A percentile compares a stretch with the other conserved stretches of the same genome.
These are phyloP conservation scores for Neurospora sp. DNA, from an alignment of 2,329 filamentous ascomycete genomes.

Conservation along the genomic window DNA sequence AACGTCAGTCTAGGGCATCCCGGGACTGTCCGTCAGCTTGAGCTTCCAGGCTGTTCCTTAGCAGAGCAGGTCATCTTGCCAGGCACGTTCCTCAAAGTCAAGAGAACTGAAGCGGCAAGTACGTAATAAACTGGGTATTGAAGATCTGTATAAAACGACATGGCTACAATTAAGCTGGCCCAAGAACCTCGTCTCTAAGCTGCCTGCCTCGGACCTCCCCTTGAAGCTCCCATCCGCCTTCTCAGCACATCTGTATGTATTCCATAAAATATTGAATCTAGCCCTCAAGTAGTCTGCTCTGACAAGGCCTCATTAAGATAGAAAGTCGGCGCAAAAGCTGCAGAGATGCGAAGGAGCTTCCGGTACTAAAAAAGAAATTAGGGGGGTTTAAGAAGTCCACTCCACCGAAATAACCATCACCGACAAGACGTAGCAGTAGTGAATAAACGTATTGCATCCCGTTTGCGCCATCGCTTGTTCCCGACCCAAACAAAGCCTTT, in stretches of 20 bases:
- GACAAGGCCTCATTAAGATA: slow-evolving; percentile 20
- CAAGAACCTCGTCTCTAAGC: neutral
- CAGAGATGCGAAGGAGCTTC: slow-evolving; percentile 19
- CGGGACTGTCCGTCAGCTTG: neutral
- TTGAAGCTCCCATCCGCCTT: neutral
- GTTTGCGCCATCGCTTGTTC: slow-evolving; percentile 16
- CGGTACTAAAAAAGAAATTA: slow-evolving; percentile 37
- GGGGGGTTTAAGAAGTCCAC: slow-evolving; percentile 28
- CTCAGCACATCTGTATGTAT: neutral
- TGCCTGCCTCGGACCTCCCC: neutral
- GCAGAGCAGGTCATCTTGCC: neutral
- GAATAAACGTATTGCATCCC: slow-evolving; percentile 12
- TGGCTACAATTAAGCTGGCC: neutral
- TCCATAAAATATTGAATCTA: neutral
- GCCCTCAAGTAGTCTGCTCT: neutral
- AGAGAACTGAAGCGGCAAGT: neutral
- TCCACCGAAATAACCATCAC: slow-evolving; percentile 27
- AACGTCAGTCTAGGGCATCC: neutral
- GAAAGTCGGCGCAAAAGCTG: slow-evolving; percentile 8
- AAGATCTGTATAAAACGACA: neutral
- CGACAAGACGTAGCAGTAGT: slow-evolving; percentile 22
- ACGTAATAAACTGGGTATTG: slow-evolving; percentile 12
- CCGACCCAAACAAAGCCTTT: slow-evolving; percentile 6
- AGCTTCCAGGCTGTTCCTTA: neutral
- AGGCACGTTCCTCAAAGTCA: neutral